Evolutionary conservation across 192 early-diverging fungal species (phyloP).

Genomic region (Phycomyces blakesleeanus): DNA sequence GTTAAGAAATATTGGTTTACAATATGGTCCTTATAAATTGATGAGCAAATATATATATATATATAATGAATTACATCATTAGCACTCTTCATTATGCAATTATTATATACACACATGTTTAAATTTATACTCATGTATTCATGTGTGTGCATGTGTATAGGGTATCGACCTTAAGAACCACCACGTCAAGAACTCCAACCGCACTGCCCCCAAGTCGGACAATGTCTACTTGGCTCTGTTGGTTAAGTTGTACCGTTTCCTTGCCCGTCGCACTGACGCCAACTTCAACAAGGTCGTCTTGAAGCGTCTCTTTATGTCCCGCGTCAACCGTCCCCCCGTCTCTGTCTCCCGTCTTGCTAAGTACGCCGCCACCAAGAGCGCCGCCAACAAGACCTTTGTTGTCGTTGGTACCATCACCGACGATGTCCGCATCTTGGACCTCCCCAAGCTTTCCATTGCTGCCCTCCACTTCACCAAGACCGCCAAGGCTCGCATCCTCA

Average conservation of each 20-base stretch:
- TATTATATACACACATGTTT: no score
- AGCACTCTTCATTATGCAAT: no score
- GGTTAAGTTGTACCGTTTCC: conserved; percentile 99
- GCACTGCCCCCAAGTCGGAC: conserved; percentile 86
- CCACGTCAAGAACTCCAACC: conserved; percentile 93
- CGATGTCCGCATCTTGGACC: conserved; percentile 86
- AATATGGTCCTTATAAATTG: no score
- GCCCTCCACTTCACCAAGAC: conserved; percentile 95
- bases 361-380: conserved; percentile 58
- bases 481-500: conserved; percentile 94
- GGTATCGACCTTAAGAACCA: conserved; percentile 99
- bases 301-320: conserved; percentile 98
- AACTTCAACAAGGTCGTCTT: conserved; percentile 99
- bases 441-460: conserved; percentile 94
- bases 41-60: no score
- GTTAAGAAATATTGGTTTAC: no score
- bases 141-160: no score
- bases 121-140: no score
- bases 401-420: conserved; percentile 97
- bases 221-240: conserved; percentile 98
- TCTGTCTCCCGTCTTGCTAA: conserved; percentile 84
- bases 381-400: conserved; percentile 82
- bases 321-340: conserved; percentile 94
- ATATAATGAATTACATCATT: no score
- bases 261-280: conserved; percentile 97